phyloP scores from a whole-genome alignment of 768 basidiomycete species.

The Pleurotus ostreatus region DNA sequence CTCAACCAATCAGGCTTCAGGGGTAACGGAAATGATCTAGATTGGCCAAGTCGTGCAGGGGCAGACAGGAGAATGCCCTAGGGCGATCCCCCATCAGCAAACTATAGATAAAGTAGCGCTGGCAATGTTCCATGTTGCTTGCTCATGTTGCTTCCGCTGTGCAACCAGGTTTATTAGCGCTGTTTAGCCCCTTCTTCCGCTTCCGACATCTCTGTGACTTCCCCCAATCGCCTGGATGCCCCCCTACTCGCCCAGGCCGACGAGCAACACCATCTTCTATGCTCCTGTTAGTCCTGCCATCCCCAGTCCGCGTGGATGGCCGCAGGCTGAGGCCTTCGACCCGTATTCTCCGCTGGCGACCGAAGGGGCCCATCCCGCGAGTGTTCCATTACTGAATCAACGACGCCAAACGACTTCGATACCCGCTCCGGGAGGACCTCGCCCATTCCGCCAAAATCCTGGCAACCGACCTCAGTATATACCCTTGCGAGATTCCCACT shows the following conservation, averaged over 20 bases:
- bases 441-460: background rate
- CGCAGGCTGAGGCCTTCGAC: background rate
- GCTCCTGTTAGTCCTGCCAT: background rate
- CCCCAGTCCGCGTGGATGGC: background rate
- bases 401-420: slow-evolving; percentile 2
- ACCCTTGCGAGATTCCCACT: slow-evolving; percentile 1
- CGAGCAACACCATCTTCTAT: slow-evolving; percentile 4
- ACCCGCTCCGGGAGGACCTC: slow-evolving; percentile 4
- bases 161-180: background rate
- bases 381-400: background rate
- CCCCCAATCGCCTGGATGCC: background rate
- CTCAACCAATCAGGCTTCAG: too few species aligned
- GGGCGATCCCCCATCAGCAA: background rate
- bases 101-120: slow-evolving; percentile 4
- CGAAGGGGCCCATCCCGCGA: background rate
- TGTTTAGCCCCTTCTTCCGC: background rate
- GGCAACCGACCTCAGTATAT: background rate
- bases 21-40: background rate
- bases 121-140: slow-evolving; percentile 4
- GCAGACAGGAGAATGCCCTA: background rate
- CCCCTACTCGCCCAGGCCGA: slow-evolving; percentile 3
- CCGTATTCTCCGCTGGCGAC: background rate
- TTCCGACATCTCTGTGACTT: background rate
- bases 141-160: slow-evolving; percentile 2
- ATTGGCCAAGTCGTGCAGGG: slow-evolving; percentile 2